Percentiles rank a stretch among this genome's conserved stretches.
Conservation (phyloP, 2,329 filamentous ascomycete species). For the Aspergillus sojae region DNA sequence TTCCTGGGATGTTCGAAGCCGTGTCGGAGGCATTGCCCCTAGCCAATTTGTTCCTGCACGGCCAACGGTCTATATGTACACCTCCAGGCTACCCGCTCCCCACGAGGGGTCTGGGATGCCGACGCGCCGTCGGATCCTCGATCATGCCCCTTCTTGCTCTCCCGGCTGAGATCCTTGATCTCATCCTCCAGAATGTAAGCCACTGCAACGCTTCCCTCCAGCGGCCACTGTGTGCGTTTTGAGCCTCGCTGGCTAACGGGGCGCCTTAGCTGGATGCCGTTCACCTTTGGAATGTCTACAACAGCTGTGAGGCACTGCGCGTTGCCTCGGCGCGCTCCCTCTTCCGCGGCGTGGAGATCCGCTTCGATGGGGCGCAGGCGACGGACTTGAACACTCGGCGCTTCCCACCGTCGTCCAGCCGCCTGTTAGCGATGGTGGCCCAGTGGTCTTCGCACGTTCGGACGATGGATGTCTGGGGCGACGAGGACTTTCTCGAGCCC, state of each 20-base stretch:
- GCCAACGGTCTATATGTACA: slow-evolving; percentile 2
- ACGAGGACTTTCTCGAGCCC: slow-evolving; percentile 4
- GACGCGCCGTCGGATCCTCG: not conserved
- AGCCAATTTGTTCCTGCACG: no score
- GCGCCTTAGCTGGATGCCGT: not conserved
- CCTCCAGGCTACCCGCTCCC: not conserved
- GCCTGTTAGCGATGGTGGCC: slow-evolving; percentile 1
- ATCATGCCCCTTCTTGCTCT: slow-evolving; percentile 6
- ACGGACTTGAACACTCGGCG: slow-evolving; percentile 1
- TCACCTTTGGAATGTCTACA: slow-evolving; percentile 7
- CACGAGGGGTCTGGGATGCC: not conserved
- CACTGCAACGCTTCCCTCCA: no score
- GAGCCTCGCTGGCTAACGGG: not conserved
- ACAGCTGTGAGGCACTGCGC: slow-evolving; percentile 5
- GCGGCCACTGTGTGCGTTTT: not conserved
- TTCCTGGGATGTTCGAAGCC: no score
- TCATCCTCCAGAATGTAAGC: slow-evolving; percentile 5
- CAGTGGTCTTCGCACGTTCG: slow-evolving; percentile 8
- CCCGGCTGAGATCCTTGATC: slow-evolving; percentile 2
- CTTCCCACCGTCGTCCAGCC: slow-evolving; percentile 1
- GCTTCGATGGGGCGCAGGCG: slow-evolving; percentile 3
- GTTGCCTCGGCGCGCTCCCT: slow-evolving; percentile 5
- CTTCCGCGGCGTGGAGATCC: slow-evolving; percentile 6
- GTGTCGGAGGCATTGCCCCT: no score
- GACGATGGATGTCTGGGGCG: slow-evolving; percentile 7